phyloP scores from a whole-genome alignment of 2,329 filamentous ascomycete species.

The Pseudogymnoascus sp. region DNA sequence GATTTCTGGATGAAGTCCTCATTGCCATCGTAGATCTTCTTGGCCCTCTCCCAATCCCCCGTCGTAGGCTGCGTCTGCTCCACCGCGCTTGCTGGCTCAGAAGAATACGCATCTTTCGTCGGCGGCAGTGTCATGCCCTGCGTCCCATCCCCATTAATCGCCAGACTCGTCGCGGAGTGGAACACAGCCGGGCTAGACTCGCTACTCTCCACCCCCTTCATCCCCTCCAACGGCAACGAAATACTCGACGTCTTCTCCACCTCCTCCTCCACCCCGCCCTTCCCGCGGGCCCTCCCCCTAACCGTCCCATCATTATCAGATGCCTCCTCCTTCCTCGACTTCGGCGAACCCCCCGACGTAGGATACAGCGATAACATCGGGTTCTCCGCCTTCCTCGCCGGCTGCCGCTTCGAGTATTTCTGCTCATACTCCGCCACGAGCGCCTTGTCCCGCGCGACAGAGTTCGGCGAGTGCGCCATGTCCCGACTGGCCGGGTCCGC shows the following conservation, averaged over 20 bases:
- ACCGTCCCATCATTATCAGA: background rate
- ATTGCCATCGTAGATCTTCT: constrained; percentile 74
- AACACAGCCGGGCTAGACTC: background rate
- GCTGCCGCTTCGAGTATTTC: constrained; percentile 17
- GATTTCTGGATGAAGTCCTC: constrained; percentile 74
- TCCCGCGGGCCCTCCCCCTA: background rate
- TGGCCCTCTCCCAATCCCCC: constrained; percentile 68
- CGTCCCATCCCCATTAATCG: too few species aligned
- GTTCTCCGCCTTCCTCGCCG: constrained; percentile 1
- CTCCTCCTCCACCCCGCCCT: background rate
- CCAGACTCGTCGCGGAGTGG: background rate
- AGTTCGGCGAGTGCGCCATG: background rate
- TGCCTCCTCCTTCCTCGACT: background rate
- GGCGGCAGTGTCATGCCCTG: background rate
- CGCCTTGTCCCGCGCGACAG: constrained; percentile 20
- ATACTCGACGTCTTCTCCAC: background rate
- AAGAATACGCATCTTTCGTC: background rate
- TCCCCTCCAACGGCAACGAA: background rate
- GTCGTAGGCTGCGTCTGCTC: constrained; percentile 37
- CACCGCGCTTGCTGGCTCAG: background rate
- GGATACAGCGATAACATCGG: background rate
- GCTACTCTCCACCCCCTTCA: background rate
- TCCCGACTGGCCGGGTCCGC: background rate
- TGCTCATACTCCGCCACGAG: constrained; percentile 24
- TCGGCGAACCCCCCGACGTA: background rate